Evolutionary conservation across 78 protist species (phyloP).

Genomic region (Diacronema lutheri): DNA sequence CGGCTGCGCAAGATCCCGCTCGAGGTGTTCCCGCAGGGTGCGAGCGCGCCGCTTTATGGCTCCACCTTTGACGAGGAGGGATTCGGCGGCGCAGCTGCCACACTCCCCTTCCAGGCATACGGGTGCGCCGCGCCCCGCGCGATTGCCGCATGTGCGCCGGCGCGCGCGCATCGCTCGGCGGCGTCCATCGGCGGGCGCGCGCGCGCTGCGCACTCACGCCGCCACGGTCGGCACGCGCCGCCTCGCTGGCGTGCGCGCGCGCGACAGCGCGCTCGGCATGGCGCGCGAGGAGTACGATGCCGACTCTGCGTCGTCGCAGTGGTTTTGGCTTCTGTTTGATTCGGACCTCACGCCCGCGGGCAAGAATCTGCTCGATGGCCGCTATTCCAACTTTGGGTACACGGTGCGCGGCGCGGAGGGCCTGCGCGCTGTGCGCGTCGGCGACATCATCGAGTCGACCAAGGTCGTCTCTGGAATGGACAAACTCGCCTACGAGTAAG

Average conservation of each 20-base stretch:
- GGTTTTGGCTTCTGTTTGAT: conserved; percentile 16
- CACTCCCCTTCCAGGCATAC: conserved; percentile 4
- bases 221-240: too few relatives aligned
- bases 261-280: conserved; percentile 16
- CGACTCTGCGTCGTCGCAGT: conserved; percentile 17
- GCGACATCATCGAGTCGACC: too few relatives aligned
- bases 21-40: background rate
- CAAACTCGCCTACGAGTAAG: too few relatives aligned
- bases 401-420: background rate
- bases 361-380: conserved; percentile 25
- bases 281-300: conserved; percentile 9
- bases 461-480: too few relatives aligned
- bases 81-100: background rate
- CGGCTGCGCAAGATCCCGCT: background rate
- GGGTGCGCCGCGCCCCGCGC: too few relatives aligned
- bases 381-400: conserved; percentile 10
- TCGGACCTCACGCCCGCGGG: conserved; percentile 19
- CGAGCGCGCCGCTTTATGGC: background rate
- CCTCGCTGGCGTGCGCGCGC: too few relatives aligned
- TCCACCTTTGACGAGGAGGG: conserved; percentile 19
- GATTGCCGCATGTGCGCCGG: too few relatives aligned
- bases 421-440: background rate
- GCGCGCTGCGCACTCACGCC: too few relatives aligned
- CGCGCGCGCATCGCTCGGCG: too few relatives aligned
- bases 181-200: too few relatives aligned